phyloP scores from a whole-genome alignment of 2,329 filamentous ascomycete genomes.

The Epichloe scottii region DNA sequence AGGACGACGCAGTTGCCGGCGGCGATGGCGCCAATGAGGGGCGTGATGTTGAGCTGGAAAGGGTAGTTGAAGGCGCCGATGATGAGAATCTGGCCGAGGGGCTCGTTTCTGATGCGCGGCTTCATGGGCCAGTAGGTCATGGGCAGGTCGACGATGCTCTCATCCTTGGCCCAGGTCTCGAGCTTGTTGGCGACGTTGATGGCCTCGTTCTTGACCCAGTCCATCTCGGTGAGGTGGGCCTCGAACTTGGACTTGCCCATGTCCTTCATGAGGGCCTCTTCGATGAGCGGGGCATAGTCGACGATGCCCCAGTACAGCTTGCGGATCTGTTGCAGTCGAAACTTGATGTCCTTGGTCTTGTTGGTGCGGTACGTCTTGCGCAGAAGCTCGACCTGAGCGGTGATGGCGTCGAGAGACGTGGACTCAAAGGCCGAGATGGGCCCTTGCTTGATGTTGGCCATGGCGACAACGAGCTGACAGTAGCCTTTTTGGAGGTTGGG shows the following conservation, averaged over 20 bases:
- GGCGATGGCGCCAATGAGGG: constrained; percentile 78
- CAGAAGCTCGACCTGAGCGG: constrained; percentile 44
- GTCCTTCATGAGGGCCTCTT: constrained; percentile 66
- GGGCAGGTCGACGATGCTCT: constrained; percentile 57
- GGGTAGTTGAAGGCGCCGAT: constrained; percentile 96
- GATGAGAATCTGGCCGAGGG: constrained; percentile 68
- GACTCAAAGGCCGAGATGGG: constrained; percentile 38
- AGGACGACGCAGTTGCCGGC: constrained; percentile 82
- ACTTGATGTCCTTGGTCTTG: constrained; percentile 72
- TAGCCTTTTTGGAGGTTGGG: too few relatives aligned
- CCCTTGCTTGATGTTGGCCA: constrained; percentile 24
- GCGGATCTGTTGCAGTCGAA: constrained; percentile 72
- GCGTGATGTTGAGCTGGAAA: constrained; percentile 64
- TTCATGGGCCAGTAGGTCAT: constrained; percentile 55
- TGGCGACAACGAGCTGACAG: constrained; percentile 11
- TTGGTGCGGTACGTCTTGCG: constrained; percentile 63
- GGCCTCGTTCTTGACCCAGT: constrained; percentile 71
- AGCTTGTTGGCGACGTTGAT: constrained; percentile 67
- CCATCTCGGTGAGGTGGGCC: constrained; percentile 59
- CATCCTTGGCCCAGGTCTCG: constrained; percentile 72
- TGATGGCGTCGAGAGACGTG: constrained; percentile 56
- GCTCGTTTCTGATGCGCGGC: constrained; percentile 74
- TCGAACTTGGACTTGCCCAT: constrained; percentile 70
- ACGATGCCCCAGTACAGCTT: constrained; percentile 89
- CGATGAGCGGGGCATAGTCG: constrained; percentile 61